Conservation (phyloP, 257 asterid species). For the Rhazya stricta region DNA sequence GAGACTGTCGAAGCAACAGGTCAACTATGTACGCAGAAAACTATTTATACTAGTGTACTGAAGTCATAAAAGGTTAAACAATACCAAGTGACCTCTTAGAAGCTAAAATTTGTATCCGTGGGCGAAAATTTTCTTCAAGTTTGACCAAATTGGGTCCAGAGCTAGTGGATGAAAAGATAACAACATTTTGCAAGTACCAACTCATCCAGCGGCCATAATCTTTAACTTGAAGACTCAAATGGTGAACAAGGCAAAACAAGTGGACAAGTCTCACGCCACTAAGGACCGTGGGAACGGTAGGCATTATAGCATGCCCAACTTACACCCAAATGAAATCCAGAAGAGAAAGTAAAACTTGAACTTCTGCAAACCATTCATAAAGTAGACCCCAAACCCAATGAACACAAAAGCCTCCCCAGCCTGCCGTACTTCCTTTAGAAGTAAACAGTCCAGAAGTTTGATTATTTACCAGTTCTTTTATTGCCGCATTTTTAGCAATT, state of each 20-base stretch:
- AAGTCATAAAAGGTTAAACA: neutral
- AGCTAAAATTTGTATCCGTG: neutral
- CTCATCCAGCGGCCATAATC: neutral
- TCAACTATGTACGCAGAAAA: neutral
- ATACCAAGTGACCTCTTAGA: neutral
- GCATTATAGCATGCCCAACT: neutral
- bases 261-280: neutral
- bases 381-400: neutral
- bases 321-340: neutral
- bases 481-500: neutral
- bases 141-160: neutral
- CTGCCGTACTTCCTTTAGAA: neutral
- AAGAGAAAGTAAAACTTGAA: neutral
- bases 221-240: too few relatives aligned
- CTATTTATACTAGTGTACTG: neutral
- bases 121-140: neutral
- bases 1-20: too few relatives aligned
- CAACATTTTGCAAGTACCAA: neutral
- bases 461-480: too few relatives aligned
- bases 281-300: neutral
- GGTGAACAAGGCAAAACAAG: neutral
- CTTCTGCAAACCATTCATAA: neutral
- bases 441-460: neutral
- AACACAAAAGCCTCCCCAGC: neutral
- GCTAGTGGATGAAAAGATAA: neutral